Evolutionary conservation across 129 eudicot genomes (phyloP).

Genomic region (Artemisia argyi): DNA sequence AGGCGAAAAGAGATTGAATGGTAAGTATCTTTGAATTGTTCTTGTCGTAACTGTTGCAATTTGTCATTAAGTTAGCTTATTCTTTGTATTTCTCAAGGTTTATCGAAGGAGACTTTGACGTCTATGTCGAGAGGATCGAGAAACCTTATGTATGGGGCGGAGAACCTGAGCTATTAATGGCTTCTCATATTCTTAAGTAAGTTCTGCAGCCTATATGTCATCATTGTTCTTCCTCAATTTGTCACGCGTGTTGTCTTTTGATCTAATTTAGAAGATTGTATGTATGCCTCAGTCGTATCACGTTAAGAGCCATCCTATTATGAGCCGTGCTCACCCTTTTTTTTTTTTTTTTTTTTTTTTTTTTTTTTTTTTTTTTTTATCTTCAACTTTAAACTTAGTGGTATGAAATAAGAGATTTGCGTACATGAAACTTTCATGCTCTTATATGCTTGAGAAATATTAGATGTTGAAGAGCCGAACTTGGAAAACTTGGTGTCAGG

Average conservation of each 20-base stretch:
- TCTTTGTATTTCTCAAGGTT: constrained; percentile 36
- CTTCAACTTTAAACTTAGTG: not conserved
- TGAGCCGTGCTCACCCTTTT: not conserved
- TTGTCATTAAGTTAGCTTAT: not conserved
- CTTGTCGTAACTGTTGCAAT: not conserved
- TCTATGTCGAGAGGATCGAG: constrained; percentile 61
- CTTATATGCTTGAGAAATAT: not conserved
- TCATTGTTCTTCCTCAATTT: not conserved
- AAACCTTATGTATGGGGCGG: constrained; percentile 90
- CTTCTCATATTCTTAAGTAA: constrained; percentile 81
- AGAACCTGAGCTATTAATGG: constrained; percentile 87
- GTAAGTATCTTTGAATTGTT: constrained; percentile 23
- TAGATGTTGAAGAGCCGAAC: not conserved
- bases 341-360: too few relatives aligned
- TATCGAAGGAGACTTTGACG: constrained; percentile 80
- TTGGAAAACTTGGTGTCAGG: not conserved
- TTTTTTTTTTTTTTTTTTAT: not conserved
- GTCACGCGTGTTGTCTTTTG: not conserved
- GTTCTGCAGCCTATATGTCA: constrained; percentile 16
- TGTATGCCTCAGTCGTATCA: not conserved
- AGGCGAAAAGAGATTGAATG: constrained; percentile 84
- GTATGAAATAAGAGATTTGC: not conserved
- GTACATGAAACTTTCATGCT: not conserved
- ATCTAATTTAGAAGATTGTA: constrained; percentile 2
- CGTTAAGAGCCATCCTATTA: not conserved